Conservation (phyloP, 768 basidiomycete species). For the Auricularia heimuer region DNA sequence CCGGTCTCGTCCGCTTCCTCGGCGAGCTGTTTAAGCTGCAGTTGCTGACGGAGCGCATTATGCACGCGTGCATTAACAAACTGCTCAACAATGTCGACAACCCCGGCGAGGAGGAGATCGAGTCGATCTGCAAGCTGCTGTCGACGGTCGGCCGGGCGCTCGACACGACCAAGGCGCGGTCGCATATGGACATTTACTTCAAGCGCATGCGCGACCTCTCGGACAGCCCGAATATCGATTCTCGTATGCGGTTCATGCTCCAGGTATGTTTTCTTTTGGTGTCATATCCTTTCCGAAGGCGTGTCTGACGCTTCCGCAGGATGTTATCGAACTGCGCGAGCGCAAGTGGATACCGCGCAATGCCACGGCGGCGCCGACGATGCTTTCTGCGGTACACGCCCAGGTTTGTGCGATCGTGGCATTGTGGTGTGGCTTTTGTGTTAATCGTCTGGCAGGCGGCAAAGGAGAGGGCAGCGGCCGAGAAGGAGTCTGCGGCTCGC, state of each 20-base stretch:
- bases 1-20: constrained; percentile 95
- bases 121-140: constrained; percentile 87
- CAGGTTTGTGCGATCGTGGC: constrained; percentile 38
- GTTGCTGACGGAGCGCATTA: constrained; percentile 96
- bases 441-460: constrained; percentile 43
- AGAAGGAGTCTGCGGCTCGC: constrained; percentile 49
- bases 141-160: constrained; percentile 78
- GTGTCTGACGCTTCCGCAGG: constrained; percentile 36
- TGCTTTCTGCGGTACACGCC: constrained; percentile 83
- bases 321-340: constrained; percentile 79
- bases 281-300: neutral
- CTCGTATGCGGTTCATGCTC: constrained; percentile 95
- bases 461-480: constrained; percentile 59
- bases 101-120: constrained; percentile 96
- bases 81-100: constrained; percentile 86
- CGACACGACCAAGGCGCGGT: constrained; percentile 71
- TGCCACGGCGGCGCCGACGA: constrained; percentile 66
- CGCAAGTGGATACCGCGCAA: constrained; percentile 74
- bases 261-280: constrained; percentile 44
- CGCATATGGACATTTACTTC: constrained; percentile 91
- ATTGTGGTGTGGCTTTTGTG: neutral
- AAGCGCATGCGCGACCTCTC: constrained; percentile 75
- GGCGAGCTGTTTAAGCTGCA: constrained; percentile 98
- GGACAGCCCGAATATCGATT: constrained; percentile 62
- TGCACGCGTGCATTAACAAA: constrained; percentile 98